phyloP scores from a whole-genome alignment of 306 rosid species.

The Ammopiptanthus mongolicus region DNA sequence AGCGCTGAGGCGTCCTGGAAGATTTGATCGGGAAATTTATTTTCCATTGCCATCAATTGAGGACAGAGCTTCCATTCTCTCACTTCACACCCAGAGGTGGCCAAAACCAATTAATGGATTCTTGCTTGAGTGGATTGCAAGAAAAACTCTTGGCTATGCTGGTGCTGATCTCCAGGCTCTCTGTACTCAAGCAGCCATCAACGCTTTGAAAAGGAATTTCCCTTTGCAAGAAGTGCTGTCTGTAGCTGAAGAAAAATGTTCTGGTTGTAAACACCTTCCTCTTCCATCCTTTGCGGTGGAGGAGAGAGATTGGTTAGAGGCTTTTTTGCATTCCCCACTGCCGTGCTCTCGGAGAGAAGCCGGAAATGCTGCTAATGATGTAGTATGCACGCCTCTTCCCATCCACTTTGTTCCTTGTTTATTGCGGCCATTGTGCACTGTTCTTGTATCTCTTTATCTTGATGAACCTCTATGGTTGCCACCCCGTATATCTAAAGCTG shows the following conservation, averaged over 20 bases:
- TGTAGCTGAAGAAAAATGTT: slow-evolving; percentile 53
- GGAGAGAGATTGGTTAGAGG: slow-evolving; percentile 98
- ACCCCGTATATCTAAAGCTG: slow-evolving; percentile 53
- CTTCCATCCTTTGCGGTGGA: slow-evolving; percentile 86
- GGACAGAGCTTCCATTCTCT: slow-evolving; percentile 94
- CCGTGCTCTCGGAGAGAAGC: slow-evolving; percentile 97
- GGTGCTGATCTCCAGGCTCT: slow-evolving; percentile 99
- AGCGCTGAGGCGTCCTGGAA: slow-evolving; percentile 92
- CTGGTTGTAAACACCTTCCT: slow-evolving; percentile 47
- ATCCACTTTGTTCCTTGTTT: slow-evolving; percentile 73
- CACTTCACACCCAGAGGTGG: slow-evolving; percentile 95
- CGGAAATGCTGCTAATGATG: slow-evolving; percentile 90
- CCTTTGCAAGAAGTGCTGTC: slow-evolving; percentile 81
- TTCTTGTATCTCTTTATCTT: slow-evolving; percentile 73
- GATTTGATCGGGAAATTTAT: slow-evolving; percentile 93
- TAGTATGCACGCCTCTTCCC: slow-evolving; percentile 79
- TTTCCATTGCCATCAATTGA: slow-evolving; percentile 87
- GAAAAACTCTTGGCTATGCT: slow-evolving; percentile 84
- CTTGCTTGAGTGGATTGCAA: slow-evolving; percentile 80
- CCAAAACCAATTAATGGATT: slow-evolving; percentile 78
- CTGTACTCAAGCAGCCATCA: slow-evolving; percentile 93
- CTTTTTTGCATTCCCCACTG: slow-evolving; percentile 61
- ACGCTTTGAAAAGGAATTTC: slow-evolving; percentile 86
- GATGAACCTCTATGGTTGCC: slow-evolving; percentile 83
- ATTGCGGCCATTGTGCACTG: slow-evolving; percentile 63